A percentile compares a stretch with the other conserved stretches of the same genome.
Conservation (phyloP, 2,329 filamentous ascomycete species). For the Cercospora sp. region DNA sequence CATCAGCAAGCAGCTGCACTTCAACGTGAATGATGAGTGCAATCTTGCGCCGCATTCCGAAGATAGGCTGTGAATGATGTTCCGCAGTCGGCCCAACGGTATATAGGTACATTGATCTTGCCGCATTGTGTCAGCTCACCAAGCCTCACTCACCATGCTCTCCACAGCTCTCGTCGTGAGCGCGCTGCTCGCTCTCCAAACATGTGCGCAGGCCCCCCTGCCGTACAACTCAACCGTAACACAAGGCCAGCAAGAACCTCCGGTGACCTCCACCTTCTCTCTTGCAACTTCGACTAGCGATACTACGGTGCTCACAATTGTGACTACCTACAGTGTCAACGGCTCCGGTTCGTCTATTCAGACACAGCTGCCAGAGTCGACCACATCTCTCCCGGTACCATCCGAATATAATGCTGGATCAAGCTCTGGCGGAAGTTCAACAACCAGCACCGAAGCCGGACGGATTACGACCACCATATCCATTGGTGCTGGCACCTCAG, state of each 20-base stretch:
- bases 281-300: not conserved
- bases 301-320: not conserved
- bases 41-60: too few species aligned
- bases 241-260: not conserved
- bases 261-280: not conserved
- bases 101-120: too few species aligned
- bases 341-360: not conserved
- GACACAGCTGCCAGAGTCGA: not conserved
- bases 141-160: not conserved
- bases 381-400: not conserved
- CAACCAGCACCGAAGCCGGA: too few species aligned
- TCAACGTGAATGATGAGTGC: too few species aligned
- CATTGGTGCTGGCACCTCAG: not conserved
- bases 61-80: too few species aligned
- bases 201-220: not conserved
- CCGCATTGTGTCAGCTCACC: too few species aligned
- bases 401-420: not conserved
- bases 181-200: not conserved
- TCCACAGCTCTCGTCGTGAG: not conserved
- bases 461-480: not conserved
- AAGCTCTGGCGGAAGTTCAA: too few species aligned
- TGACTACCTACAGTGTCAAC: not conserved
- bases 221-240: not conserved
- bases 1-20: too few species aligned
- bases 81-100: too few species aligned